Percentiles rank a stretch among this genome's conserved stretches.
Evolutionary conservation across 2,329 filamentous ascomycete genomes (phyloP).

Genomic region (Fusarium tupiense): DNA sequence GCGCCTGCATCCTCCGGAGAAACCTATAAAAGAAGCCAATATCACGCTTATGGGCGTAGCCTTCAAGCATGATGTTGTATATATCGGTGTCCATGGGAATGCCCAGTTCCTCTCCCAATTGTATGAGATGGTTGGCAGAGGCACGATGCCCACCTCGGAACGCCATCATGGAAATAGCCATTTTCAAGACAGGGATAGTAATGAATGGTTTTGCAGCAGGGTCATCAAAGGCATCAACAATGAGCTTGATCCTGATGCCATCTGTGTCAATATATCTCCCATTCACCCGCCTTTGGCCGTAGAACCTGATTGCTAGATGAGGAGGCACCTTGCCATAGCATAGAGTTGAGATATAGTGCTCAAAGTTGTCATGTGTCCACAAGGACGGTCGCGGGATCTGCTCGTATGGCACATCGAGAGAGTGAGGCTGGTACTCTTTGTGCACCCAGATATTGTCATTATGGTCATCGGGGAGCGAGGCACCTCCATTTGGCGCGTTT

Average conservation of each 20-base stretch:
- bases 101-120: constrained; percentile 48
- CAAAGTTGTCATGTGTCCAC: constrained; percentile 56
- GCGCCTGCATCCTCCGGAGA: constrained; percentile 53
- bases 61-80: constrained; percentile 59
- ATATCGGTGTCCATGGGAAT: constrained; percentile 57
- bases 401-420: constrained; percentile 49
- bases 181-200: constrained; percentile 54
- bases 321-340: constrained; percentile 50
- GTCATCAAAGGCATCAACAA: constrained; percentile 53
- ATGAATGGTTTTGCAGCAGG: constrained; percentile 47
- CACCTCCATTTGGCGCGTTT: constrained; percentile 39
- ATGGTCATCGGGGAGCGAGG: constrained; percentile 33
- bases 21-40: constrained; percentile 53
- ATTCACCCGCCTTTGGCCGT: constrained; percentile 43
- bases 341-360: constrained; percentile 55
- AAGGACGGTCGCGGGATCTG: constrained; percentile 50
- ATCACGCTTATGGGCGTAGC: constrained; percentile 53
- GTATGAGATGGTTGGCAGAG: constrained; percentile 50
- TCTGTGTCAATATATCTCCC: constrained; percentile 50
- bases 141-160: constrained; percentile 49
- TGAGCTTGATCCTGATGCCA: constrained; percentile 50
- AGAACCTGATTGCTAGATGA: constrained; percentile 48
- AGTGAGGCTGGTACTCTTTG: constrained; percentile 45
- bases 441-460: constrained; percentile 49
- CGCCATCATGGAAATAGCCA: constrained; percentile 56